Base-by-base conservation (phyloP, 1,284 basidiomycete species). In the Melampsora larici-populina region DNA sequence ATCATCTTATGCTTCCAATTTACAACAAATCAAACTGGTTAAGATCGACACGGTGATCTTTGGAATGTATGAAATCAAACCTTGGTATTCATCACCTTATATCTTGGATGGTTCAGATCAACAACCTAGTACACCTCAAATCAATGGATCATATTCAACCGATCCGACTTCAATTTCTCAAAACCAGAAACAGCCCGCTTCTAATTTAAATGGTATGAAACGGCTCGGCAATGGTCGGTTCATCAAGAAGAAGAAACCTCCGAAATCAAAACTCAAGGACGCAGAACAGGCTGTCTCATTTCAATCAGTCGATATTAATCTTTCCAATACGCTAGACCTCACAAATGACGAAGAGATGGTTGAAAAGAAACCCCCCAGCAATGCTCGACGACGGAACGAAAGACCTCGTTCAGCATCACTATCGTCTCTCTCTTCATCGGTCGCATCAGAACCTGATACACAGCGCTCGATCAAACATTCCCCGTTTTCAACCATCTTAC, bases 71-170 rank as follows among this genome's bases (percentile, higher is more conserved):
- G 82, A 82, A 48, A 84, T 84, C 75, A 82, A 81, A 75, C 80
- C 83, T 2, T 84, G 83, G 83, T 84, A 83, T 79, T 78, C 81
- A 55, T 83, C 82, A 43, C 83, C 83, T 0, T 84, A 83, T 78
- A 82, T 82, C 13, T 79, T 84, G 24, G 80, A 82, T 8, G 80
- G 82, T 40, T 36, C 68, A 29, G 72, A 79, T 58, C 66, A 64
- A 33, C 33, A 15, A 62, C 43, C 43, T 17, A 46, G 13, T 46
- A 46, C 43, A 46, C 15, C 43, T 17, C 43, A 46, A 17, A 46
- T 11, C 5, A 46, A 17, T 46, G 43, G 43, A 46, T 46, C 60
- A 7, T 31, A 55, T 64, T 51, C 40, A 55, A 49, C 58, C 68
- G 46, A 51, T 49, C 21, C 46, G 67, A 18, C 17, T 49, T 48